Conservation (phyloP, 108 stramenopile genomes). For the Chaetoceros tenuissimus region DNA sequence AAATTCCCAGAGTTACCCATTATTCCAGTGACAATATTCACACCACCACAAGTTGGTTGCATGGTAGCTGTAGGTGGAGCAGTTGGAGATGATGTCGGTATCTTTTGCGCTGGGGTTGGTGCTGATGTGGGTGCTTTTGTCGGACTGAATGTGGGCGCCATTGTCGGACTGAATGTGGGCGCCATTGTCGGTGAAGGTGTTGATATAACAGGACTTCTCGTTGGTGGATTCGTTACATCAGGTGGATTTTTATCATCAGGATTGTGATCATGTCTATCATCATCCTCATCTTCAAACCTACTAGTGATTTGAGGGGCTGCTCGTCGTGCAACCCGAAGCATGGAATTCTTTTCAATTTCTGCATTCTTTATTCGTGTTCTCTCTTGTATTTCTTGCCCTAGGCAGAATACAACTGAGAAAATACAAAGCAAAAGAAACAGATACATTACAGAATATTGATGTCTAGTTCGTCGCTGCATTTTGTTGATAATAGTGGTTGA, state of each 20-base stretch:
- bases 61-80: background rate
- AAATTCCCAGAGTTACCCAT: background rate
- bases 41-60: background rate
- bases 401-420: too few relatives aligned
- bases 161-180: background rate
- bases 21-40: background rate
- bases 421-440: too few relatives aligned
- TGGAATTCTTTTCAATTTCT: too few relatives aligned
- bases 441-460: too few relatives aligned
- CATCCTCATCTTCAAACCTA: conserved; percentile 1
- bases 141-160: background rate
- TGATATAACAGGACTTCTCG: background rate
- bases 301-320: background rate
- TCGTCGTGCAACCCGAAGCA: too few relatives aligned
- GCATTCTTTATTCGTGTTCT: too few relatives aligned
- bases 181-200: background rate
- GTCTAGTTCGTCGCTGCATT: too few relatives aligned
- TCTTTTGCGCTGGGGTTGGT: background rate
- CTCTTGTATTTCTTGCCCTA: too few relatives aligned
- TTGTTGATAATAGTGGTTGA: too few relatives aligned
- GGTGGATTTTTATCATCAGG: conserved; percentile 1
- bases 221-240: background rate
- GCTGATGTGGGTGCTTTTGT: background rate
- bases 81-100: conserved; percentile 4
- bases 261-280: conserved; percentile 8